Evolutionary conservation across 371 early-diverging fungal species (phyloP), one percentile per base, ranked within the genome.

Genomic region (Mucor mucedo): DNA sequence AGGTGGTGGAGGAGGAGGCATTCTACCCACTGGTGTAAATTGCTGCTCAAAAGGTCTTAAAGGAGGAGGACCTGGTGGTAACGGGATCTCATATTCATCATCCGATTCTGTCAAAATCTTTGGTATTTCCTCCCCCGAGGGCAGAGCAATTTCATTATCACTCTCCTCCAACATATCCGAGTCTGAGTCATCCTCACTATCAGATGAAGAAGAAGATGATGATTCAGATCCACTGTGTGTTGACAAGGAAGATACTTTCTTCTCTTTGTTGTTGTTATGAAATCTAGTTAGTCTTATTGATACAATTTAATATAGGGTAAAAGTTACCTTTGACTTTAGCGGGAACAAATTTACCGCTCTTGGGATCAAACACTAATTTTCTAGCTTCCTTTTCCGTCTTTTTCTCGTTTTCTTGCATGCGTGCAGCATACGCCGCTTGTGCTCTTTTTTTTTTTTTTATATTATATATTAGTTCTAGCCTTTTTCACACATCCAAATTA

Each of bases 41-140:
- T 71, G 71, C 21, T 56, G 52, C 1, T 59, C 63, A 71, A 71
- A 71, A 2, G 78, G 77, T 58, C 69, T 66, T 35, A 69, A 69
- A 28, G 82, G 82, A 21, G 77, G 78, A 35, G 82, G 82, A 0
- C 78, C 82, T 52, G 73, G 68, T 30, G 82, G 82, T 32, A 81
- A 60, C 27, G 82, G 82, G 30, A 81, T 78, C 55, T 77, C 78
- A 53, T 75, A 72, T 52, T 77, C 77, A 55, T 75, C 75, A 53
- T 78, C 79, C 29, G 75, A 74, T 65, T 74, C 75, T 41, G 68
- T 65, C 41, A 70, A 39, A 28, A 53, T 52, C 32, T 58, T 59
- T 38, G 10, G 16, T 6, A 66, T 65, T 52, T 66, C 73, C 3
- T 72, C 63, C 38, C 60, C 63, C 6, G 55, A 50, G 21, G 35